Conservation (phyloP, 2,329 filamentous ascomycete genomes). For the Berkeleyomyces basicola region DNA sequence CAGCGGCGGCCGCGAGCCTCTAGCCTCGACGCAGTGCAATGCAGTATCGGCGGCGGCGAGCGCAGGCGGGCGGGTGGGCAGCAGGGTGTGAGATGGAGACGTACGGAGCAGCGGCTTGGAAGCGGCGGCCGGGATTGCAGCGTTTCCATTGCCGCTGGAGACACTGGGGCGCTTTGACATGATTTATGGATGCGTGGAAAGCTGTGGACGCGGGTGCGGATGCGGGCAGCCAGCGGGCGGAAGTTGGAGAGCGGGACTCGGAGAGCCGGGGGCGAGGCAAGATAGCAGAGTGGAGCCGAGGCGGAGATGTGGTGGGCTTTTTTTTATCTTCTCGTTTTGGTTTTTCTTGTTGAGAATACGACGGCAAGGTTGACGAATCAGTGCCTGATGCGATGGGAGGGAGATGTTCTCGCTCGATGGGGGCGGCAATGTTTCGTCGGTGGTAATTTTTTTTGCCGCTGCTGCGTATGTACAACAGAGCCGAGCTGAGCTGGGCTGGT, state of each 20-base stretch:
- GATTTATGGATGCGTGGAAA: conserved; percentile 13
- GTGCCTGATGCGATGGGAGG: neutral
- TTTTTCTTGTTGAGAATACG: neutral
- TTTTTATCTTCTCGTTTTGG: no score
- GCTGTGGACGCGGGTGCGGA: neutral
- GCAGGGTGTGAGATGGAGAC: conserved; percentile 12
- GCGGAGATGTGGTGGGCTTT: no score
- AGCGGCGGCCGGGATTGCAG: conserved; percentile 14
- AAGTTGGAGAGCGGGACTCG: no score
- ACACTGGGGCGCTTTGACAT: conserved; percentile 49
- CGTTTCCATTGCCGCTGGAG: conserved; percentile 28
- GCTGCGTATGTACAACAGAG: no score
- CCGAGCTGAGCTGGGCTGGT: no score
- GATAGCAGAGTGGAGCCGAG: no score
- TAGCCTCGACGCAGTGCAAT: neutral
- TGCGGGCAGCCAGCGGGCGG: neutral
- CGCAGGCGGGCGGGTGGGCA: neutral
- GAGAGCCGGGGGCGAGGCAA: no score
- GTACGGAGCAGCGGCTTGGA: conserved; percentile 18
- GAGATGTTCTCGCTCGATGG: neutral
- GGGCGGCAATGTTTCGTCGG: neutral
- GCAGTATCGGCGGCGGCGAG: neutral
- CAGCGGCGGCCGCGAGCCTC: no score
- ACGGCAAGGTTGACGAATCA: no score
- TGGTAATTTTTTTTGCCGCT: neutral